Evolutionary conservation across 2,329 filamentous ascomycete genomes (phyloP).

Genomic region (Aspergillus sclerotialis): DNA sequence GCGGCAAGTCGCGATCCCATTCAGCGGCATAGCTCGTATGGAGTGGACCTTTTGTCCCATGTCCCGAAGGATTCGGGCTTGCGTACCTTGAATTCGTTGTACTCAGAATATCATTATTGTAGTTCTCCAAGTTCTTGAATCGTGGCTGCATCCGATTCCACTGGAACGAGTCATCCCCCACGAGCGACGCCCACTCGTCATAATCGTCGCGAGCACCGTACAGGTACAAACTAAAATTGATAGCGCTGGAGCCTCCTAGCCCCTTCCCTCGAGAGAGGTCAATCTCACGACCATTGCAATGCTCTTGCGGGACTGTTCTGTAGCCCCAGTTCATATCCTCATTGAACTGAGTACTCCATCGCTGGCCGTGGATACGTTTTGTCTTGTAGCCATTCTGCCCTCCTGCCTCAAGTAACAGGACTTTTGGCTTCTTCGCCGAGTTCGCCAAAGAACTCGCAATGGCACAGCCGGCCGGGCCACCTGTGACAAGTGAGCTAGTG

Average conservation of each 20-base stretch:
- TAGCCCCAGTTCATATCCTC: conserved; percentile 49
- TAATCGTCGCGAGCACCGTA: conserved; percentile 55
- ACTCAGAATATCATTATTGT: conserved; percentile 36
- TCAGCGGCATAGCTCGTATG: conserved; percentile 43
- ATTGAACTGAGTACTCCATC: conserved; percentile 47
- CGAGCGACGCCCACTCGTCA: conserved; percentile 52
- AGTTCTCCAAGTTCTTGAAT: conserved; percentile 50
- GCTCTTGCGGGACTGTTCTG: conserved; percentile 41
- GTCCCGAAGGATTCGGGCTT: conserved; percentile 36
- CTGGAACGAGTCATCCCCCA: conserved; percentile 49
- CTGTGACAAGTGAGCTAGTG: conserved; percentile 23
- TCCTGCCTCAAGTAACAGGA: conserved; percentile 59
- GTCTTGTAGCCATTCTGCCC: conserved; percentile 40
- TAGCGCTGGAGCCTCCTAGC: conserved; percentile 46
- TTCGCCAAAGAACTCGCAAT: conserved; percentile 49
- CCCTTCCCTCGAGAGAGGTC: conserved; percentile 47
- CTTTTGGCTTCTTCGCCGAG: conserved; percentile 40
- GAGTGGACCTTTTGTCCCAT: conserved; percentile 45
- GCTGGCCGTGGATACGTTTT: conserved; percentile 47
- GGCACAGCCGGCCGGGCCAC: conserved; percentile 54
- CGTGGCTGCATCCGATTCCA: conserved; percentile 49
- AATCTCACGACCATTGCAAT: conserved; percentile 39
- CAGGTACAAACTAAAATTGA: conserved; percentile 51
- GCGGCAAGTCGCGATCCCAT: conserved; percentile 44
- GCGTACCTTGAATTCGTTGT: conserved; percentile 42